These are phyloP conservation scores for Hura crepitans DNA, from an alignment of 441 rosid genomes.

Conservation along the genomic window DNA sequence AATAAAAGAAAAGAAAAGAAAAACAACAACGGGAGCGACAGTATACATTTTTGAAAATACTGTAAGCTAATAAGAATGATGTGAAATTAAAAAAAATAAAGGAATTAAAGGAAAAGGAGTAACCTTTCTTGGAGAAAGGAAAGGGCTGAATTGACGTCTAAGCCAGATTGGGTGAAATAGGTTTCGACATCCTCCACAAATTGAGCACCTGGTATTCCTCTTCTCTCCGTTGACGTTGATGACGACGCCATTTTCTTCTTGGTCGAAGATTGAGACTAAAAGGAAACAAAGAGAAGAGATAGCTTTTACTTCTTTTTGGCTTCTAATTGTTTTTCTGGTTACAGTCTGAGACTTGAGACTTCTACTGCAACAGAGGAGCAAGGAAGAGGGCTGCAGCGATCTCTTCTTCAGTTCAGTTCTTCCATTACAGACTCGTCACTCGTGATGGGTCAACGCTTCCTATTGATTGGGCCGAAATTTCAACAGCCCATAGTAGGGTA, in stretches of 20 bases:
- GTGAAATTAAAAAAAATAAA: not conserved
- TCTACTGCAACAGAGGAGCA: not conserved
- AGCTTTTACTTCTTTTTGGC: not conserved
- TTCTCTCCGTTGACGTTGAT: constrained; percentile 52
- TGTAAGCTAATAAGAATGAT: not conserved
- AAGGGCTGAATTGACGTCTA: constrained; percentile 65
- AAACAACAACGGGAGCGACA: not conserved
- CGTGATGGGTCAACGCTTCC: not conserved
- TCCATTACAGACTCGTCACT: too few species aligned
- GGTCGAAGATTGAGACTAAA: not conserved
- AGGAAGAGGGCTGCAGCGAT: not conserved
- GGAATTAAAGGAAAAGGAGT: constrained; percentile 11
- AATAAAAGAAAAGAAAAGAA: not conserved
- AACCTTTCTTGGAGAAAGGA: constrained; percentile 88
- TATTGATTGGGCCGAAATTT: not conserved
- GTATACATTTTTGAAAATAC: not conserved
- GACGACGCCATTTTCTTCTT: constrained; percentile 39
- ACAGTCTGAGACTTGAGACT: not conserved
- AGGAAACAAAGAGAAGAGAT: not conserved
- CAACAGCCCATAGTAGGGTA: too few species aligned
- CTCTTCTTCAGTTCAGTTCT: not conserved
- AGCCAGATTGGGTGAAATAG: constrained; percentile 57
- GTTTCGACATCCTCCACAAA: constrained; percentile 79
- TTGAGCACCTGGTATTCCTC: constrained; percentile 92
- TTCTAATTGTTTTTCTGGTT: not conserved